These are phyloP conservation scores for Colletotrichum karsti DNA, from an alignment of 2,329 filamentous ascomycete species.

Conservation along the genomic window DNA sequence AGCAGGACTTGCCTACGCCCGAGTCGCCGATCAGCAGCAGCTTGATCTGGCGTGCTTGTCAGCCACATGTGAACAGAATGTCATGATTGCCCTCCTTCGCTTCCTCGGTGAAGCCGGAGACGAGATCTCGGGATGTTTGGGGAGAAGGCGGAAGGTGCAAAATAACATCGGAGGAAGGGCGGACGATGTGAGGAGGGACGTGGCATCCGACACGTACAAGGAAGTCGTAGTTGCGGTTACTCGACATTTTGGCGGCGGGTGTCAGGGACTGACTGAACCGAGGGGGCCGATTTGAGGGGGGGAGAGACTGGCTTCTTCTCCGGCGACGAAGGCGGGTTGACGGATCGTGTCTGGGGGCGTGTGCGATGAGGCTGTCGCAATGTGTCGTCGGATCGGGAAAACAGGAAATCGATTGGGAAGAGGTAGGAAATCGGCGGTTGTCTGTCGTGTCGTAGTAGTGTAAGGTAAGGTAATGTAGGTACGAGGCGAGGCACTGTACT, in stretches of 20 bases:
- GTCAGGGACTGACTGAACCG: conserved; percentile 27
- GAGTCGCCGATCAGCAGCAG: conserved; percentile 96
- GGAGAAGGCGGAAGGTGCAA: not conserved
- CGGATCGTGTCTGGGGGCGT: not conserved
- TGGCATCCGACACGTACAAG: conserved; percentile 70
- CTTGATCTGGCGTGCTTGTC: conserved; percentile 76
- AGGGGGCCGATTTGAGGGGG: conserved; percentile 15
- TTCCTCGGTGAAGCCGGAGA: not conserved
- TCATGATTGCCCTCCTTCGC: conserved; percentile 26
- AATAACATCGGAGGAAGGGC: not conserved
- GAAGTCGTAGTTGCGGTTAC: conserved; percentile 99
- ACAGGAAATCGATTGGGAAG: conserved; percentile 14
- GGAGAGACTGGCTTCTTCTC: not conserved
- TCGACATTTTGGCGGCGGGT: conserved; percentile 75
- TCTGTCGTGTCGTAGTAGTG: conserved; percentile 6
- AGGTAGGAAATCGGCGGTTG: conserved; percentile 8
- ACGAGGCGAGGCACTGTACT: conserved; percentile 25
- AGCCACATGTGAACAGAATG: conserved; percentile 30
- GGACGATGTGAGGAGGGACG: conserved; percentile 30
- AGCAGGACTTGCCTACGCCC: conserved; percentile 97
- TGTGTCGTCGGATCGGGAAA: conserved; percentile 23
- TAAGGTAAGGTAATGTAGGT: not conserved
- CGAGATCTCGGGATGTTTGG: not conserved
- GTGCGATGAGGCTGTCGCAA: conserved; percentile 7
- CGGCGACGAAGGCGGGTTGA: not conserved